phyloP scores from a whole-genome alignment of 2,329 filamentous ascomycete species.

The Cladosporium sp. region DNA sequence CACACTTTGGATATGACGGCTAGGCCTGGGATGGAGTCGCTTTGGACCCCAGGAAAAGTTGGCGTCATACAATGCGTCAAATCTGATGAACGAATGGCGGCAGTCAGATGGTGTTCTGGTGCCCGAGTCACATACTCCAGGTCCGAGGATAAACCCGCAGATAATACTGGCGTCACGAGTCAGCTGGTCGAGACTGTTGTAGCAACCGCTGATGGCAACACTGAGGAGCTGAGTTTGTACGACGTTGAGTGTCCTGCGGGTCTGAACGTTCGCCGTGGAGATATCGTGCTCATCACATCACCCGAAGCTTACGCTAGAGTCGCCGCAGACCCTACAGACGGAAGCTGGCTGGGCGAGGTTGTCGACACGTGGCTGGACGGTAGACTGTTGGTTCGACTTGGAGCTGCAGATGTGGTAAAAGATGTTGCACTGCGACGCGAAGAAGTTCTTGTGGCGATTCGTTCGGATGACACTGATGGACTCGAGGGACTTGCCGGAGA shows the following conservation, averaged over 20 bases:
- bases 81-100: conserved; percentile 56
- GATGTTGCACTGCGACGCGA: conserved; percentile 54
- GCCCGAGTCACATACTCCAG: conserved; percentile 60
- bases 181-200: conserved; percentile 21
- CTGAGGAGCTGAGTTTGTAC: conserved; percentile 59
- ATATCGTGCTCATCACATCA: conserved; percentile 52
- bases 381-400: conserved; percentile 54
- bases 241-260: conserved; percentile 55
- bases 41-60: conserved; percentile 45
- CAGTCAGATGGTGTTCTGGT: conserved; percentile 55
- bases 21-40: conserved; percentile 24
- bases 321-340: conserved; percentile 19
- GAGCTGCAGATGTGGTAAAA: conserved; percentile 48
- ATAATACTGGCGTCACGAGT: neutral
- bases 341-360: conserved; percentile 57
- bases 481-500: conserved; percentile 29
- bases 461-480: conserved; percentile 34
- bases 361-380: conserved; percentile 55
- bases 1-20: conserved; percentile 29
- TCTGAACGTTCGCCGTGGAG: conserved; percentile 51
- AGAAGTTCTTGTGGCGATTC: conserved; percentile 50
- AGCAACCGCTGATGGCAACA: conserved; percentile 22
- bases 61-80: conserved; percentile 60
- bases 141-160: conserved; percentile 46
- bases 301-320: conserved; percentile 28